Conservation (phyloP, 768 basidiomycete genomes). For the Lactarius psammicola region DNA sequence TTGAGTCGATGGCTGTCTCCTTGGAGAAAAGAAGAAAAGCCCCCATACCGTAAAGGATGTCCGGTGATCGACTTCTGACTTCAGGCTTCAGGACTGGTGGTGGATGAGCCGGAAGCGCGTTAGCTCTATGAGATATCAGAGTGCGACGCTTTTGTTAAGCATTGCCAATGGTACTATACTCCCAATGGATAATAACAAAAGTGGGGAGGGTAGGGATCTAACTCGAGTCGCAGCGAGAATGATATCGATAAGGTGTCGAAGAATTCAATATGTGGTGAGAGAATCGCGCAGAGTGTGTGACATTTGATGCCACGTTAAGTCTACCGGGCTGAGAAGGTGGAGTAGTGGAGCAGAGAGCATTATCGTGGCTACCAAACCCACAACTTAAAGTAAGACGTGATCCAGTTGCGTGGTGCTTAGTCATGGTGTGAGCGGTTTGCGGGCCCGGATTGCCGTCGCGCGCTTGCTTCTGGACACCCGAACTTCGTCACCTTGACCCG, state of each 20-base stretch:
- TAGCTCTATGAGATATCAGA: background rate
- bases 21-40: background rate
- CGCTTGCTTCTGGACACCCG: too few species aligned
- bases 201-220: background rate
- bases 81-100: background rate
- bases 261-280: background rate
- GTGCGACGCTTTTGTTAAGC: too few species aligned
- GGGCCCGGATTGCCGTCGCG: too few species aligned
- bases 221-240: background rate
- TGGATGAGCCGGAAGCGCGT: background rate
- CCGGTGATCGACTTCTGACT: too few species aligned
- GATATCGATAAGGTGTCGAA: background rate
- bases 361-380: background rate
- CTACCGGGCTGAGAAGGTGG: background rate
- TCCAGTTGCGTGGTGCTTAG: too few species aligned
- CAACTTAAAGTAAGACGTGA: background rate
- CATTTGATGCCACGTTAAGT: background rate
- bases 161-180: too few species aligned
- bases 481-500: too few species aligned
- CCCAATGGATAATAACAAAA: too few species aligned
- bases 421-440: too few species aligned
- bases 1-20: background rate
- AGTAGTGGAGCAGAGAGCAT: background rate
- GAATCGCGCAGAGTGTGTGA: background rate
- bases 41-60: background rate